Percentiles rank a stretch among this genome's conserved stretches.
Conservation (phyloP, 345 rosid genomes). For the Camelina laxa region DNA sequence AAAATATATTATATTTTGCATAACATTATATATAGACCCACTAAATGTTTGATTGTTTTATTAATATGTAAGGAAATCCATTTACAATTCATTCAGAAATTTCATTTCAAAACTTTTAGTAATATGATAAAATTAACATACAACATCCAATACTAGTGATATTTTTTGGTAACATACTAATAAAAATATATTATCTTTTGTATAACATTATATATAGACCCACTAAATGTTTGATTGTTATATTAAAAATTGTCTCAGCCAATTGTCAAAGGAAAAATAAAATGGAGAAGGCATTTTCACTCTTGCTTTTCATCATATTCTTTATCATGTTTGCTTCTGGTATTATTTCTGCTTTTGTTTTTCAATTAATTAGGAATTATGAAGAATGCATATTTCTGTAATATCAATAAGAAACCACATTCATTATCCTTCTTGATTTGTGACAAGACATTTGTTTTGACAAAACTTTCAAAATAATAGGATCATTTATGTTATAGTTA, state of each 20-base stretch:
- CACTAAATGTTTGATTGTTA: neutral
- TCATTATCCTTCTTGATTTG: no score
- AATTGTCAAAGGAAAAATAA: neutral
- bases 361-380: neutral
- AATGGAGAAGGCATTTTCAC: constrained; percentile 23
- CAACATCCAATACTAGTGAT: neutral
- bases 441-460: neutral
- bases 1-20: no score
- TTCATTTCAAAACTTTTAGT: neutral
- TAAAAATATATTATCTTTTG: no score
- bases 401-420: no score
- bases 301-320: constrained; percentile 23
- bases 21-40: no score
- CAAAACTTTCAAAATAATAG: neutral
- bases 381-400: no score
- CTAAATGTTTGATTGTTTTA: no score
- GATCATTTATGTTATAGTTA: neutral
- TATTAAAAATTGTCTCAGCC: neutral
- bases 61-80: neutral
- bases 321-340: constrained; percentile 26
- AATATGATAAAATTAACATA: neutral
- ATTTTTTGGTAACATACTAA: no score
- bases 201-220: constrained; percentile 5
- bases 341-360: neutral
- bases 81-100: neutral